Evolutionary conservation across 805 yeast genomes (phyloP).

Genomic region (Saccharomyces mikatae): DNA sequence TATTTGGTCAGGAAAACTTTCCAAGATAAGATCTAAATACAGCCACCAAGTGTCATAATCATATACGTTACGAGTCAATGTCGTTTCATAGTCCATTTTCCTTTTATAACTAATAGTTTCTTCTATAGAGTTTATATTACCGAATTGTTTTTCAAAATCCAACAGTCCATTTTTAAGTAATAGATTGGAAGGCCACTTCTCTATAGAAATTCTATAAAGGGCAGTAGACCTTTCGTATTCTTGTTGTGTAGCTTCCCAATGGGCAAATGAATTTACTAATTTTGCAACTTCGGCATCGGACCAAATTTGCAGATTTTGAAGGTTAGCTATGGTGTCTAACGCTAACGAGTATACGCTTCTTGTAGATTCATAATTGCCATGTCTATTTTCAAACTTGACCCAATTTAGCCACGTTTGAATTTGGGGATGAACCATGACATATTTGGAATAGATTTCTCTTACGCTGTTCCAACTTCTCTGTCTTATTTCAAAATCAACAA

Average conservation of each 20-base stretch:
- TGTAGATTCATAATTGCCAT: constrained; percentile 39
- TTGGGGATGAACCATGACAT: constrained; percentile 44
- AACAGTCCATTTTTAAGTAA: constrained; percentile 38
- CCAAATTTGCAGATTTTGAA: constrained; percentile 4
- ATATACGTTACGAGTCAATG: constrained; percentile 37
- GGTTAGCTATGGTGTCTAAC: constrained; percentile 42
- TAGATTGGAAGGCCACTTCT: constrained; percentile 35
- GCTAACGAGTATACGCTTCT: constrained; percentile 63
- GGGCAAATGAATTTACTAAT: constrained; percentile 44
- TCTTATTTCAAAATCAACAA: constrained; percentile 62
- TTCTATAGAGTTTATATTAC: constrained; percentile 47
- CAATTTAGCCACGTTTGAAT: constrained; percentile 64
- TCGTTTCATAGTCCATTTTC: constrained; percentile 44
- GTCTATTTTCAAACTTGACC: constrained; percentile 59
- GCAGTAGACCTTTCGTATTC: constrained; percentile 59
- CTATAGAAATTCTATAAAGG: constrained; percentile 46
- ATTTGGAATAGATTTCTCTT: constrained; percentile 49
- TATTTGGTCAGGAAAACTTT: constrained; percentile 21
- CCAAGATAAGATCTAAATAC: constrained; percentile 46
- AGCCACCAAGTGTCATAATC: constrained; percentile 85
- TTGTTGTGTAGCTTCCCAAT: constrained; percentile 55
- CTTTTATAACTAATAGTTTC: constrained; percentile 46
- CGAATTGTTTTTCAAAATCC: constrained; percentile 59
- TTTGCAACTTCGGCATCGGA: constrained; percentile 31
- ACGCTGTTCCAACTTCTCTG: constrained; percentile 51